Evolutionary conservation across 1,284 basidiomycete species (phyloP), one percentile per base, ranked within the genome.

Genomic region (Moniliella sp.): DNA sequence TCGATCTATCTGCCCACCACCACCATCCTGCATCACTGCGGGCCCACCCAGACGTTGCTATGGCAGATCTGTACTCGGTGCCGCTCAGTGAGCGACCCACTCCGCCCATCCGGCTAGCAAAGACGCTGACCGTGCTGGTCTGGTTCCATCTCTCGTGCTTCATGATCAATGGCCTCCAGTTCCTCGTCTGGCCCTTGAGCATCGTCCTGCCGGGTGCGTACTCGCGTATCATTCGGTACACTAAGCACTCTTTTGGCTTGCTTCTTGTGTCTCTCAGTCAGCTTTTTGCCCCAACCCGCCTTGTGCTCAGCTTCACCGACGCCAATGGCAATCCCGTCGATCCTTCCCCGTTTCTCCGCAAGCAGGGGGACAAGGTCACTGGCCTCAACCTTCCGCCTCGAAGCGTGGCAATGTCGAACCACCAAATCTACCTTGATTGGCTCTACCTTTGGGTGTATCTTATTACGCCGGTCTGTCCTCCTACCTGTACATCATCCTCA

Each of bases 361-460:
- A 41, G 2, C 31, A 48, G 17, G 36, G 34, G 27, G 41, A 36
- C 1, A n/a, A n/a, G 3, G 37, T 54, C 1, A 18, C 21, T 2
- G 23, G 30, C 10, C n/a, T 54, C n/a, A 37, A 41, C 16, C 32
- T 51, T 15, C 51, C 51, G 0, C 31, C 36, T 9, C 25, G 42
- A 4, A 28, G 37, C 13, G 28, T 54, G 4, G 46, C 45, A 45
- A 52, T 54, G 35, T 37, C 37, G 9, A 54, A 54, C 19, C 48
- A 50, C 26, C 51, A 54, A 18, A 43, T 55, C 15, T 55, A 55
- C 30, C 45, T 47, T 8, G 51, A 55, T 25, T 55, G 51, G 51
- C 36, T 55, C 15, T 55, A 55, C 30, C 42, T 55, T 10, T 55
- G 51, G 51, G 33, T 32, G 31, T 55, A 0, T 47, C 50, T 1